Evolutionary conservation across 2,329 filamentous ascomycete genomes (phyloP).

Genomic region (Pyricularia pennisetigena): DNA sequence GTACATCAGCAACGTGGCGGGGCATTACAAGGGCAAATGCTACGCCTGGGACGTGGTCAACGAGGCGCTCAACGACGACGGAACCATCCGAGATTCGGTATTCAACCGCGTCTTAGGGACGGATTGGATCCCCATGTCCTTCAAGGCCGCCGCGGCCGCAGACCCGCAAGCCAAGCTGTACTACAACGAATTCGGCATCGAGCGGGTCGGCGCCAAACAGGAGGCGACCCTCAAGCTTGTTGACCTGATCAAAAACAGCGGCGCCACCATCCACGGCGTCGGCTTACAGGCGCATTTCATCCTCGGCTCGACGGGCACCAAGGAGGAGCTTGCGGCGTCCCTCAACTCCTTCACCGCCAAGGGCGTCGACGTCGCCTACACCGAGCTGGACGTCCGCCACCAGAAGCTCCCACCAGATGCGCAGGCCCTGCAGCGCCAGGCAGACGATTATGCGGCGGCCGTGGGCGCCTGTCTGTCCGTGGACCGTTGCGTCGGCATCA

Average conservation of each 20-base stretch:
- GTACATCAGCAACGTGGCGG: conserved; percentile 37
- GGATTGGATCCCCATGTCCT: conserved; percentile 36
- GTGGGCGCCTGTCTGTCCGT: conserved; percentile 28
- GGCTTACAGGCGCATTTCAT: conserved; percentile 42
- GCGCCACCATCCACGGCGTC: conserved; percentile 38
- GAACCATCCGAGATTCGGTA: conserved; percentile 29
- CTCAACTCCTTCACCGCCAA: conserved; percentile 29
- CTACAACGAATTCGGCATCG: conserved; percentile 45
- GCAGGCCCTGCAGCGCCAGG: conserved; percentile 32
- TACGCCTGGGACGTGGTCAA: conserved; percentile 46
- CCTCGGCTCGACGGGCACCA: conserved; percentile 28
- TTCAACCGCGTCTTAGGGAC: conserved; percentile 35
- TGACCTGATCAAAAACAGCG: conserved; percentile 17
- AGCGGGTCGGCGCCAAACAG: conserved; percentile 23
- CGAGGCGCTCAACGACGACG: conserved; percentile 39
- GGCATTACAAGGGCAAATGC: conserved; percentile 34
- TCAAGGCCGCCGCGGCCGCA: conserved; percentile 31
- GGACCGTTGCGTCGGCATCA: conserved; percentile 29
- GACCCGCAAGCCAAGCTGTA: conserved; percentile 34
- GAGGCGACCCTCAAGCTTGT: conserved; percentile 22
- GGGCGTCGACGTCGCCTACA: conserved; percentile 38
- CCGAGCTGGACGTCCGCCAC: conserved; percentile 41
- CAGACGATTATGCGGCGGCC: conserved; percentile 30
- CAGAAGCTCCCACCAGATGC: conserved; percentile 30
- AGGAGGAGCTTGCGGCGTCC: conserved; percentile 23